Conservation (phyloP, 495 filamentous ascomycete genomes). For the Pyrenula massariospora region DNA sequence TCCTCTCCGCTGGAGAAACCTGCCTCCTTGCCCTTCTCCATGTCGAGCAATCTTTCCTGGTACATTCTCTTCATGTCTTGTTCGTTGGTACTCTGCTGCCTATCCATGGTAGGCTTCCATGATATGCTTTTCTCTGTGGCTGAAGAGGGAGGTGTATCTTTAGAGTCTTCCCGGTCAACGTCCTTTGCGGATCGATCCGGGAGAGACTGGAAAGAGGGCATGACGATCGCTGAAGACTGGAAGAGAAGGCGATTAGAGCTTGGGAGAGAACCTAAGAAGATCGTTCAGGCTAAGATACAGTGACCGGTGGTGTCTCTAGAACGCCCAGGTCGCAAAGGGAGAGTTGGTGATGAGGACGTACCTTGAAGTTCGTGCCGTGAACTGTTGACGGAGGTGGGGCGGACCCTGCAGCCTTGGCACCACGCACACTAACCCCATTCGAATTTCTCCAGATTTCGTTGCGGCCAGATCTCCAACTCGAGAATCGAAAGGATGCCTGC, state of each 20-base stretch:
- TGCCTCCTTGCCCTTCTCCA: constrained; percentile 13
- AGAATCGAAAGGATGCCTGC: no score
- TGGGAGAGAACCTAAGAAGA: no score
- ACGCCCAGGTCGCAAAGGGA: no score
- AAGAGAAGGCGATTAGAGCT: no score
- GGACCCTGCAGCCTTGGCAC: not conserved
- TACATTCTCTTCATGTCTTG: constrained; percentile 24
- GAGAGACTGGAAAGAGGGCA: not conserved
- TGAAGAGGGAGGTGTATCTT: not conserved
- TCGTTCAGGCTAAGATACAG: no score
- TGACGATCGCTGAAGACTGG: not conserved
- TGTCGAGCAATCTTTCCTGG: constrained; percentile 17
- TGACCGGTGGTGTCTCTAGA: no score
- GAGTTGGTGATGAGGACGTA: not conserved
- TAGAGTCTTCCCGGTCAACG: not conserved
- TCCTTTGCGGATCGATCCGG: not conserved
- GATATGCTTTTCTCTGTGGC: constrained; percentile 4
- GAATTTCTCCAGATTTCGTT: not conserved
- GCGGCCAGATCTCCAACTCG: not conserved
- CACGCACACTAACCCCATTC: not conserved
- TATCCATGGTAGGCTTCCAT: constrained; percentile 17
- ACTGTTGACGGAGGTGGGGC: not conserved
- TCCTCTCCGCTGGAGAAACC: constrained; percentile 15
- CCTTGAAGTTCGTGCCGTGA: not conserved
- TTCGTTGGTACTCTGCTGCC: constrained; percentile 23